These are phyloP conservation scores for Linnemannia schmuckeri DNA, from an alignment of 192 early-diverging fungal genomes.

Conservation along the genomic window DNA sequence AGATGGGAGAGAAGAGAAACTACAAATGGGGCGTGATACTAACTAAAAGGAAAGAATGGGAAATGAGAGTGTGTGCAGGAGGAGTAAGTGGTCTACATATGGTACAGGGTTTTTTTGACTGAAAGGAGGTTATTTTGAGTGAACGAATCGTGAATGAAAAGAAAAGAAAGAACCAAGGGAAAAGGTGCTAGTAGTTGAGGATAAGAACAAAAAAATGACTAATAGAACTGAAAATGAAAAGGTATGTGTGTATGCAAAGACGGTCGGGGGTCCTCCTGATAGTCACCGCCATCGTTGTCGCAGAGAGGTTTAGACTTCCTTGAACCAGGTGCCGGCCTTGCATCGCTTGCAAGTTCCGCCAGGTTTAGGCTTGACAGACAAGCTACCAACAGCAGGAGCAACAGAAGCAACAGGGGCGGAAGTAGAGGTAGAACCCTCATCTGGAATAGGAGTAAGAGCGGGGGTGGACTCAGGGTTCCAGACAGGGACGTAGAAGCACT, in stretches of 20 bases:
- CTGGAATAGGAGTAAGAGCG: not conserved
- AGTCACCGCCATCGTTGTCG: not conserved
- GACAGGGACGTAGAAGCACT: conserved; percentile 45
- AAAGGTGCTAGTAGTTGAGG: not conserved
- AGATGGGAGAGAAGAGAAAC: not conserved
- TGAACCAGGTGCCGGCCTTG: conserved; percentile 41
- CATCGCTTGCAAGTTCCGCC: conserved; percentile 32
- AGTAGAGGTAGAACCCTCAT: not conserved
- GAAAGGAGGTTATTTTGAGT: not conserved
- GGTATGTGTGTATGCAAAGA: not conserved
- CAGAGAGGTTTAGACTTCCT: conserved; percentile 1
- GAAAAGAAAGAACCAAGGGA: not conserved
- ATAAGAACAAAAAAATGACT: not conserved
- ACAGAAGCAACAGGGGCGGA: not conserved
- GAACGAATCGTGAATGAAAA: not conserved
- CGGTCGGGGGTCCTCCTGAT: not conserved
- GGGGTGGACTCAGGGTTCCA: not conserved
- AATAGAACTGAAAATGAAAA: not conserved
- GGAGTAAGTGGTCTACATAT: not conserved
- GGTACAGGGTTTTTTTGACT: not conserved
- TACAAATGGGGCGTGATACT: not conserved
- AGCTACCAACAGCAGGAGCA: not conserved
- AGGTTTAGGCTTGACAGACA: not conserved
- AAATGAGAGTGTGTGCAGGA: not conserved
- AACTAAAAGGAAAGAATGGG: not conserved